Percentiles rank a stretch among this genome's conserved stretches.
Conservation (phyloP, 805 yeast genomes). For the Hanseniaspora hatyaiensis region DNA sequence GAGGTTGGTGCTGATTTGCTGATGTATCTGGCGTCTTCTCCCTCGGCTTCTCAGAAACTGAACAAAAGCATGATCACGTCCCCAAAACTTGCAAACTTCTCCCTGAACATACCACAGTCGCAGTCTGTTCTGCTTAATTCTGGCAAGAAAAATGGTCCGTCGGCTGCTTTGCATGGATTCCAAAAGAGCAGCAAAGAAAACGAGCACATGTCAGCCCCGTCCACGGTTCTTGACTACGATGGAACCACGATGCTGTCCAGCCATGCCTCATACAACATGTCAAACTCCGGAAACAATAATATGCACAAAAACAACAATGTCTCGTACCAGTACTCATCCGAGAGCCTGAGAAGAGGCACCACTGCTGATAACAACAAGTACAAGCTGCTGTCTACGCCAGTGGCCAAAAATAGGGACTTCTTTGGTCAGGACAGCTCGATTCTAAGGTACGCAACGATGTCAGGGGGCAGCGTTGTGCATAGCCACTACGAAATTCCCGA, state of each 20-base stretch:
- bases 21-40: constrained; percentile 31
- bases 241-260: constrained; percentile 13
- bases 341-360: background rate
- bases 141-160: background rate
- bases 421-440: constrained; percentile 16
- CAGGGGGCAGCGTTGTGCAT: constrained; percentile 12
- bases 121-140: constrained; percentile 2
- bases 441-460: constrained; percentile 16
- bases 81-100: background rate
- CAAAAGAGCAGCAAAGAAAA: background rate
- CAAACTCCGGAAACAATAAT: background rate
- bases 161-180: no score
- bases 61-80: background rate
- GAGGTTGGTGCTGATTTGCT: constrained; percentile 30
- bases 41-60: constrained; percentile 19
- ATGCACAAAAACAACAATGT: constrained; percentile 1
- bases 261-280: background rate
- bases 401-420: constrained; percentile 10
- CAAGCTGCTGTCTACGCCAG: constrained; percentile 11
- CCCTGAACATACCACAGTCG: background rate
- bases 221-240: constrained; percentile 8
- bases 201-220: constrained; percentile 12
- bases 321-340: background rate
- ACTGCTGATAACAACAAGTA: constrained; percentile 10
- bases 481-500: constrained; percentile 14